Evolutionary conservation across 306 rosid species (phyloP), one percentile per base, ranked within the genome.

Genomic region (Boehmeria nivea): DNA sequence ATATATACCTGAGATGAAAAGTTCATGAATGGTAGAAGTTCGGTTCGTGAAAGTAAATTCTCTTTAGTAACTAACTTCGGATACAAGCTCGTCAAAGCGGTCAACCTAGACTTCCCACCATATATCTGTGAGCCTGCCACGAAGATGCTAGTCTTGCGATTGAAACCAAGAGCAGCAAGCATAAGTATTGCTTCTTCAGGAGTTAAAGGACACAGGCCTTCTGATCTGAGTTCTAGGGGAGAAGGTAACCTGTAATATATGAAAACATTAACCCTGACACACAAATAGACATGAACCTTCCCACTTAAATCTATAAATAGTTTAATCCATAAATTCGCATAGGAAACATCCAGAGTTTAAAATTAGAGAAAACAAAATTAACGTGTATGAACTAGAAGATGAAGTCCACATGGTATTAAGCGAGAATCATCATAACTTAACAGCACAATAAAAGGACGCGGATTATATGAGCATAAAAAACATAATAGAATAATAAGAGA

Each of bases 131-230:
- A 82, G 60, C 99, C 99, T 54, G 99, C 99, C 43, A 91, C 87
- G 57, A 78, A 91, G 68, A 91, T 34, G 48, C 44, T 80, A 14
- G 99, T 83, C 76, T 87, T 81, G 55, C 95, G 87, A 57, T 75
- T 87, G 76, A 91, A 91, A 60, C 99, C 99, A 64, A 91, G 99
- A 51, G 95, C 96, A 56, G 89, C 94, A 60, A 91, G 95, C 95
- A 87, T 77, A 59, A 91, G 99, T 16, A 91, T 77, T 40, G 96
- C 78, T 76, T 91, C 99, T 74, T 91, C 99, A 11, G 99, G 95
- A 36, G 89, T 69, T 77, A 87, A 69, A 54, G 99, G 99, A 64
- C 99, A 91, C 21, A 87, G 71, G 60, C 99, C 96, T 82, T 91
- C 99, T 62, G 78, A 69, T 79, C 84, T 75, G 68, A 91, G 86